Conservation (phyloP, 768 basidiomycete species). For the Tubosaeta sp. region DNA sequence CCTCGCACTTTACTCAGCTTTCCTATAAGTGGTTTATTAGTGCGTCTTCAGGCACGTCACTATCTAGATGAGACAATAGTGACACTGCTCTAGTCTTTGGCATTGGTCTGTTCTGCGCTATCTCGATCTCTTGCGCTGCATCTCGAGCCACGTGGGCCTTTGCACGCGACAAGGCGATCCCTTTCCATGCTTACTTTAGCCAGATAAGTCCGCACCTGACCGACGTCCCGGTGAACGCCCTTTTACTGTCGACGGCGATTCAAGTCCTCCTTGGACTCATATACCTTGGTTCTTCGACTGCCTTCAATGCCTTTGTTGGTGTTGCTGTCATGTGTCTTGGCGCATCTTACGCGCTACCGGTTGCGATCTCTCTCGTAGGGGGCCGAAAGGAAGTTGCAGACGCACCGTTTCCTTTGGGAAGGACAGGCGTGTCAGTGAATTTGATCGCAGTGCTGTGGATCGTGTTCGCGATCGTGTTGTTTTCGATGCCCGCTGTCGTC, state of each 20-base stretch:
- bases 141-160: constrained; percentile 72
- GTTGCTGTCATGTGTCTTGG: constrained; percentile 65
- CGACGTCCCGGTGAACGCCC: constrained; percentile 57
- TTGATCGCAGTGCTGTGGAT: constrained; percentile 54
- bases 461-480: constrained; percentile 56
- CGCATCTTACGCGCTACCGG: constrained; percentile 60
- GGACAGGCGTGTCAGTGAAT: constrained; percentile 45
- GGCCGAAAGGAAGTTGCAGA: constrained; percentile 41
- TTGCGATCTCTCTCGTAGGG: constrained; percentile 47
- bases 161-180: constrained; percentile 63
- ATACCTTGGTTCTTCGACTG: constrained; percentile 56
- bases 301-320: constrained; percentile 66
- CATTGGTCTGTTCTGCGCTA: constrained; percentile 55
- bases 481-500: constrained; percentile 63
- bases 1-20: not conserved
- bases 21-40: constrained; percentile 38
- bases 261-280: constrained; percentile 60
- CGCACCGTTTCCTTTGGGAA: constrained; percentile 50
- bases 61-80: not conserved
- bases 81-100: constrained; percentile 41
- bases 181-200: constrained; percentile 46
- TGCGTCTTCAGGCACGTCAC: constrained; percentile 15
- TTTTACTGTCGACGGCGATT: constrained; percentile 53
- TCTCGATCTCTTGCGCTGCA: constrained; percentile 63
- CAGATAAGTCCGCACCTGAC: constrained; percentile 37